Evolutionary conservation across 2,329 filamentous ascomycete species (phyloP).

Genomic region (Alternaria sp.): DNA sequence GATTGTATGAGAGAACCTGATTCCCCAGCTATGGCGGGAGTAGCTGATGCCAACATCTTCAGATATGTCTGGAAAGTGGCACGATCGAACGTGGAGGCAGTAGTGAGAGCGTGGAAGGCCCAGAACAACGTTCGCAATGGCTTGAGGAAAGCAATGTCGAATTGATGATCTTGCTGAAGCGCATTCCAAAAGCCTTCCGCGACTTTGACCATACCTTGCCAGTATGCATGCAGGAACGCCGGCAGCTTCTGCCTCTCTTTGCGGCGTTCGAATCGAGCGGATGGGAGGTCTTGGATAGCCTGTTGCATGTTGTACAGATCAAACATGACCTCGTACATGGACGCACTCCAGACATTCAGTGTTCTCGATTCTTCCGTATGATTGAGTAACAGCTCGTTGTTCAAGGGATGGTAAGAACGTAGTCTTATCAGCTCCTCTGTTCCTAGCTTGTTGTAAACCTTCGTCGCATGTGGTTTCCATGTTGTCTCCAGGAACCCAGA

Average conservation of each 20-base stretch:
- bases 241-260: conserved; percentile 49
- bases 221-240: conserved; percentile 38
- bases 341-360: conserved; percentile 27
- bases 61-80: conserved; percentile 65
- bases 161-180: conserved; percentile 15
- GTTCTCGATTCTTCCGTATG: conserved; percentile 16
- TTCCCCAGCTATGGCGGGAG: conserved; percentile 12
- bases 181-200: conserved; percentile 23
- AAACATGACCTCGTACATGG: conserved; percentile 40
- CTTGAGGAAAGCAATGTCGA: conserved; percentile 32
- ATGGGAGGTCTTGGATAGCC: conserved; percentile 36
- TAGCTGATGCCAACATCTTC: conserved; percentile 39
- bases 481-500: conserved; percentile 45
- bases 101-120: conserved; percentile 57
- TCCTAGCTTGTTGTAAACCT: conserved; percentile 9
- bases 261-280: conserved; percentile 44
- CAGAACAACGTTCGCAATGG: conserved; percentile 54
- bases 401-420: conserved; percentile 55
- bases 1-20: conserved; percentile 30
- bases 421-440: conserved; percentile 25
- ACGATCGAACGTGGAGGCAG: conserved; percentile 57
- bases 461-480: conserved; percentile 25
- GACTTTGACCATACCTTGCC: conserved; percentile 29
- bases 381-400: conserved; percentile 54
- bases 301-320: conserved; percentile 45